phyloP scores from a whole-genome alignment of 192 early-diverging fungal genomes.

The Podila verticillata region DNA sequence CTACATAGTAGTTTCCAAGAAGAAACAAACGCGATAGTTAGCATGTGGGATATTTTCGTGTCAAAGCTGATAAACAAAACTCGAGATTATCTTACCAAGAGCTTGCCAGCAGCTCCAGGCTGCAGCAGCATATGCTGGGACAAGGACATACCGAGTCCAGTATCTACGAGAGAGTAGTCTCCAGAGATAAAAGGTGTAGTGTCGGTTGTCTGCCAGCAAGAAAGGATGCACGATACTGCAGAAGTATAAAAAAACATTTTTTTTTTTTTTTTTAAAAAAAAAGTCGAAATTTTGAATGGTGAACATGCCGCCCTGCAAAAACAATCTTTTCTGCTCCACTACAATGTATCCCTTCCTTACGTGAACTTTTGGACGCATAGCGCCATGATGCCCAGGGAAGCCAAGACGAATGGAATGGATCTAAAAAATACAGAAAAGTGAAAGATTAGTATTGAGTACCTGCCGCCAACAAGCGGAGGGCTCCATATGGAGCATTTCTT shows the following conservation, averaged over 20 bases:
- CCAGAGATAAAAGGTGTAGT: constrained; percentile 97
- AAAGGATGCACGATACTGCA: constrained; percentile 90
- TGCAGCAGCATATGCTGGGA: constrained; percentile 72
- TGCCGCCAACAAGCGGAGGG: too few relatives aligned
- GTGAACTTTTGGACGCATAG: constrained; percentile 64
- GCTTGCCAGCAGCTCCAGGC: constrained; percentile 49
- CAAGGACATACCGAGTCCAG: constrained; percentile 64
- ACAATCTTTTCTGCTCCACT: background rate
- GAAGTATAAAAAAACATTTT: background rate
- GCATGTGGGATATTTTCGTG: background rate
- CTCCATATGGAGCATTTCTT: too few relatives aligned
- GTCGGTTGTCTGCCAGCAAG: constrained; percentile 93
- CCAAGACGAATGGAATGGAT: constrained; percentile 1
- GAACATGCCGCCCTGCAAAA: background rate
- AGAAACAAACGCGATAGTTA: background rate
- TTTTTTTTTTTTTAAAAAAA: too few relatives aligned
- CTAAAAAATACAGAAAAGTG: background rate
- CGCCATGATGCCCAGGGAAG: constrained; percentile 30
- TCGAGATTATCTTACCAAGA: constrained; percentile 53
- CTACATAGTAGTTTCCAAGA: constrained; percentile 21
- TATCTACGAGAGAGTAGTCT: constrained; percentile 76
- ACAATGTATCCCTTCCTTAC: constrained; percentile 19
- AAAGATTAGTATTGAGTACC: too few relatives aligned
- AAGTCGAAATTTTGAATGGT: background rate
- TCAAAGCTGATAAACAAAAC: background rate